A percentile compares a stretch with the other conserved stretches of the same genome.
Conservation (phyloP, 169 alveolate genomes). For the Perkinsus marinus region DNA sequence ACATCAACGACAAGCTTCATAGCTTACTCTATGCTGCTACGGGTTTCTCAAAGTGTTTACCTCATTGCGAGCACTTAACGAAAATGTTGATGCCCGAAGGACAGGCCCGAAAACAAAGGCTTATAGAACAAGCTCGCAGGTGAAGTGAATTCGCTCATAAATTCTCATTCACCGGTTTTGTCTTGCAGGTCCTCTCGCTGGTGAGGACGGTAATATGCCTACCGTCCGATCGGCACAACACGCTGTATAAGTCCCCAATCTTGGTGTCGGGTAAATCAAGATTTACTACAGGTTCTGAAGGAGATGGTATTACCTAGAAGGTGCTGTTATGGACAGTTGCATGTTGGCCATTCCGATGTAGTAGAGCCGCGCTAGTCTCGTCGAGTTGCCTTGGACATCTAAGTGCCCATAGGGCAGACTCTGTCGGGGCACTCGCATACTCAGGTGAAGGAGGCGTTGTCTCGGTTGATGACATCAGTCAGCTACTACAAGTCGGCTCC, state of each 20-base stretch:
- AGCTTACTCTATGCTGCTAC: not conserved
- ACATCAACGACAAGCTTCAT: not conserved
- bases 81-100: slow-evolving; percentile 19
- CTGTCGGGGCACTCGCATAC: not conserved
- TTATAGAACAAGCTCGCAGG: slow-evolving; percentile 22
- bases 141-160: not conserved
- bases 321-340: not conserved
- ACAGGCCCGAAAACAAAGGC: slow-evolving; percentile 28
- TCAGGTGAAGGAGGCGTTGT: not conserved
- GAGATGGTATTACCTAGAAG: not conserved
- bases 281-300: not conserved
- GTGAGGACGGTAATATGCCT: slow-evolving; percentile 42
- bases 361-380: not conserved
- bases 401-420: no score
- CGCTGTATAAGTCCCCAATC: slow-evolving; percentile 77
- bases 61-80: not conserved
- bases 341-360: not conserved
- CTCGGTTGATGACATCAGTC: not conserved
- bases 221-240: slow-evolving; percentile 64
- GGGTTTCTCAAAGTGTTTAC: not conserved
- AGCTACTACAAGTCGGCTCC: not conserved
- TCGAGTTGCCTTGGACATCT: not conserved
- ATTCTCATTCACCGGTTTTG: not conserved
- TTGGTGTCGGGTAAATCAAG: not conserved
- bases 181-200: slow-evolving; percentile 40